Conservation (phyloP, 2,329 filamentous ascomycete species). For the Neurospora crassa region DNA sequence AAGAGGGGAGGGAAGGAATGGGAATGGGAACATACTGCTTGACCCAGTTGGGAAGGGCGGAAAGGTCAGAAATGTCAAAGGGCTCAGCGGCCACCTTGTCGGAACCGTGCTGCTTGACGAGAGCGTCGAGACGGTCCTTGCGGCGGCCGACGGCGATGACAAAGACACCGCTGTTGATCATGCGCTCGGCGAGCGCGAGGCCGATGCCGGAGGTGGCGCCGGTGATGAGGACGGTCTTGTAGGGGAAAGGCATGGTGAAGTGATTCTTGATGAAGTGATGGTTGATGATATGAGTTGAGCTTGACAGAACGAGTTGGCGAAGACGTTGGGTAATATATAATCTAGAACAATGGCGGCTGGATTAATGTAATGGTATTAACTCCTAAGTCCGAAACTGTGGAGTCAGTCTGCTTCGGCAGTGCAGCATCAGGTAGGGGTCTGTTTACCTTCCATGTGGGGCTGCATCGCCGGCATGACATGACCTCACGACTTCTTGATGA, state of each 20-base stretch:
- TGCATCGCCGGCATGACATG: background rate
- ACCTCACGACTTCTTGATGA: background rate
- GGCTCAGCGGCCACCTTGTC: constrained; percentile 29
- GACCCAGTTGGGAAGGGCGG: constrained; percentile 32
- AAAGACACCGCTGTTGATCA: constrained; percentile 35
- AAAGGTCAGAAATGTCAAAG: constrained; percentile 38
- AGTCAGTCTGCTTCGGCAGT: background rate
- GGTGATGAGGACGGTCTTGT: constrained; percentile 45
- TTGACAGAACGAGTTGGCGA: background rate
- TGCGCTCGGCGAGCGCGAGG: constrained; percentile 31
- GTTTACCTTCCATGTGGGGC: background rate
- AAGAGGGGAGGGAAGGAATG: background rate
- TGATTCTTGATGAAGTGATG: background rate
- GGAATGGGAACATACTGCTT: constrained; percentile 20
- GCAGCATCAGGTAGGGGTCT: background rate
- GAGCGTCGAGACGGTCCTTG: constrained; percentile 39
- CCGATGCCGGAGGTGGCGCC: constrained; percentile 48
- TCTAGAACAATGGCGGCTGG: background rate
- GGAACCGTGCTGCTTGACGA: constrained; percentile 36
- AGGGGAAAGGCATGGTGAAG: constrained; percentile 41
- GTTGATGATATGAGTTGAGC: background rate
- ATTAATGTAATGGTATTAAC: background rate
- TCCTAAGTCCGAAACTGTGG: background rate
- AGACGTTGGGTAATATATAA: background rate
- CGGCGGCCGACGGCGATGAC: constrained; percentile 49